Conservation (phyloP, 225 moss, liverwort and hornwort species). For the Bryoerythrophyllum caledonicum region DNA sequence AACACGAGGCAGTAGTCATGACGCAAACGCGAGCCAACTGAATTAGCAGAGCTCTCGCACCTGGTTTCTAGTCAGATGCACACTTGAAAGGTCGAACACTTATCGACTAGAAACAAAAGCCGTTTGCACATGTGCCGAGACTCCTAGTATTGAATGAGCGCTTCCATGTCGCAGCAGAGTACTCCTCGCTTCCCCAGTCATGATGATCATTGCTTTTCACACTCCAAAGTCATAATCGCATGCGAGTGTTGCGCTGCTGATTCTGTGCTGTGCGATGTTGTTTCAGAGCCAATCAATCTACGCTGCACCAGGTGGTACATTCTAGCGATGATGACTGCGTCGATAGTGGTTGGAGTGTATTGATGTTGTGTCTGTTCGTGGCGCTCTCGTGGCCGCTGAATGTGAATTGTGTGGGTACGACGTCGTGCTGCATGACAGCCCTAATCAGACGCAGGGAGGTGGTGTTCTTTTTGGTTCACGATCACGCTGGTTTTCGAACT, state of each 20-base stretch:
- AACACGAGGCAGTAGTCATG: conserved; percentile 10
- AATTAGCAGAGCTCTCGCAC: neutral
- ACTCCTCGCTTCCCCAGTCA: neutral
- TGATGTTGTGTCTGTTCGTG: neutral
- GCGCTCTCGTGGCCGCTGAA: neutral
- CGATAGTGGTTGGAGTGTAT: neutral
- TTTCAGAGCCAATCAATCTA: neutral
- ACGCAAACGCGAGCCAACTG: neutral
- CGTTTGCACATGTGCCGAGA: neutral
- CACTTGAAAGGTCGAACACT: neutral
- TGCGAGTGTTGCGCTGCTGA: neutral
- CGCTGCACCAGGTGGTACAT: neutral
- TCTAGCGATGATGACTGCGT: neutral
- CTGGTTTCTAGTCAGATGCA: neutral
- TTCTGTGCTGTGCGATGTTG: neutral
- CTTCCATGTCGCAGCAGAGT: neutral
- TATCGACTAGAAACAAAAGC: neutral
- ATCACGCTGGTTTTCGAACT: neutral
- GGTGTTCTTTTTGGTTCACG: no score
- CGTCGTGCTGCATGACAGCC: neutral
- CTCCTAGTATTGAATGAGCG: neutral
- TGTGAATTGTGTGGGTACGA: neutral
- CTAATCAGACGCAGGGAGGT: no score
- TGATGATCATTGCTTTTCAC: neutral
- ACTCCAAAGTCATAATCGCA: neutral